A percentile compares a stretch with the other conserved stretches of the same genome.
phyloP scores from a whole-genome alignment of 2,329 filamentous ascomycete genomes.

The Tolypocladium nubicola region DNA sequence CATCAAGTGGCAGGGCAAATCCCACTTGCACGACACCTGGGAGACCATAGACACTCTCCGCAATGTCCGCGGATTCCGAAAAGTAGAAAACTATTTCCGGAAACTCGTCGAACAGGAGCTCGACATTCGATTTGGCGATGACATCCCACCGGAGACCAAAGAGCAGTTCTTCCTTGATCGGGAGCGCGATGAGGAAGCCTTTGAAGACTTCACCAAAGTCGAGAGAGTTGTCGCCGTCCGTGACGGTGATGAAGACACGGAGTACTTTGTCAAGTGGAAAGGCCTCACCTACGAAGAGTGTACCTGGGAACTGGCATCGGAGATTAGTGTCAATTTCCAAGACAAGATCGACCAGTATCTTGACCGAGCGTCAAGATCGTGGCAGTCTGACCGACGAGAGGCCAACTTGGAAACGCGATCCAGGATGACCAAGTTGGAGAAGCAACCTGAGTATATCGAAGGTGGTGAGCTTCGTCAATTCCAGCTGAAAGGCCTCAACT shows the following conservation, averaged over 20 bases:
- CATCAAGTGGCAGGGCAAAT: constrained; percentile 96
- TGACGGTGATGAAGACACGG: constrained; percentile 66
- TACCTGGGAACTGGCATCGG: constrained; percentile 77
- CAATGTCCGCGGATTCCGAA: constrained; percentile 73
- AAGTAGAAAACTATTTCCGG: constrained; percentile 89
- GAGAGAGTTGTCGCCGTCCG: constrained; percentile 84
- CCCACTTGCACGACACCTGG: constrained; percentile 94
- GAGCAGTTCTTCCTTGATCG: constrained; percentile 94
- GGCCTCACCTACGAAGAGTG: constrained; percentile 85
- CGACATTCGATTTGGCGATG: constrained; percentile 63
- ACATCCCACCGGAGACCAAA: constrained; percentile 72
- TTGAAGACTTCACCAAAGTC: constrained; percentile 83
- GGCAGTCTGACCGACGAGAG: constrained; percentile 70
- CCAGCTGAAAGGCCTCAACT: constrained; percentile 89
- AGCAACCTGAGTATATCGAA: constrained; percentile 77
- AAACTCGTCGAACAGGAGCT: constrained; percentile 75
- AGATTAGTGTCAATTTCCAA: constrained; percentile 72
- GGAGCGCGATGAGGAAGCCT: constrained; percentile 78
- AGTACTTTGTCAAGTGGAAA: constrained; percentile 97
- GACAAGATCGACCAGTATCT: constrained; percentile 86
- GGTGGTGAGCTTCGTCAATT: constrained; percentile 83
- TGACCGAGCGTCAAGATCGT: constrained; percentile 70
- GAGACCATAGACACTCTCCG: constrained; percentile 67
- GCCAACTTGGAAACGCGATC: constrained; percentile 65
- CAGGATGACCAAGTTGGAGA: constrained; percentile 61